phyloP scores from a whole-genome alignment of 805 yeast species.

The Clavispora carvajalis region DNA sequence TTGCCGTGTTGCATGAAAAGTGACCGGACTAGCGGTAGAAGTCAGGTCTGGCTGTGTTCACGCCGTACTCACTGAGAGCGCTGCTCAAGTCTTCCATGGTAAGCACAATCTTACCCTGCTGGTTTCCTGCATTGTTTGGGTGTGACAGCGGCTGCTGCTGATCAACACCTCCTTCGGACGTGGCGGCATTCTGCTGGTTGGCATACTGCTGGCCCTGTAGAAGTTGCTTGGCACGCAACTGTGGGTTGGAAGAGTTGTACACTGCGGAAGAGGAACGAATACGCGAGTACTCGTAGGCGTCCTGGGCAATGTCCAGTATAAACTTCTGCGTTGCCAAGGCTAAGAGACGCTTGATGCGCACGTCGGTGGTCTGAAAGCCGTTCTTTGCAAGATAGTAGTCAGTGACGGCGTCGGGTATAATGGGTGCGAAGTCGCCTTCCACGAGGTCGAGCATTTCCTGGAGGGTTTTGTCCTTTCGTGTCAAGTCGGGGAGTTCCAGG shows the following conservation, averaged over 20 bases:
- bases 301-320: conserved; percentile 89
- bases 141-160: conserved; percentile 32
- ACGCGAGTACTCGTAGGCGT: conserved; percentile 92
- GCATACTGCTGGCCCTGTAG: conserved; percentile 58
- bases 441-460: conserved; percentile 80
- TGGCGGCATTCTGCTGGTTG: conserved; percentile 29
- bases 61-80: conserved; percentile 88
- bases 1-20: too few relatives aligned
- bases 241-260: conserved; percentile 81
- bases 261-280: conserved; percentile 86
- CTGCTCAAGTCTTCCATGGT: conserved; percentile 92
- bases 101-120: conserved; percentile 73
- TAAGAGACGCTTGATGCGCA: conserved; percentile 66
- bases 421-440: conserved; percentile 88
- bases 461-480: conserved; percentile 75
- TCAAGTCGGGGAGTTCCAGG: conserved; percentile 55
- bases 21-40: conserved; percentile 85
- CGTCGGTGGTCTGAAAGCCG: conserved; percentile 78
- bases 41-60: conserved; percentile 87
- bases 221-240: conserved; percentile 74
- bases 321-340: conserved; percentile 97
- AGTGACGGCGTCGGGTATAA: conserved; percentile 94
- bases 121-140: conserved; percentile 43
- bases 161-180: conserved; percentile 24
- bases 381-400: conserved; percentile 84